Evolutionary conservation across 176 grass and related monocot species (phyloP), one percentile per base, ranked within the genome.

Genomic region (Carex parvula): DNA sequence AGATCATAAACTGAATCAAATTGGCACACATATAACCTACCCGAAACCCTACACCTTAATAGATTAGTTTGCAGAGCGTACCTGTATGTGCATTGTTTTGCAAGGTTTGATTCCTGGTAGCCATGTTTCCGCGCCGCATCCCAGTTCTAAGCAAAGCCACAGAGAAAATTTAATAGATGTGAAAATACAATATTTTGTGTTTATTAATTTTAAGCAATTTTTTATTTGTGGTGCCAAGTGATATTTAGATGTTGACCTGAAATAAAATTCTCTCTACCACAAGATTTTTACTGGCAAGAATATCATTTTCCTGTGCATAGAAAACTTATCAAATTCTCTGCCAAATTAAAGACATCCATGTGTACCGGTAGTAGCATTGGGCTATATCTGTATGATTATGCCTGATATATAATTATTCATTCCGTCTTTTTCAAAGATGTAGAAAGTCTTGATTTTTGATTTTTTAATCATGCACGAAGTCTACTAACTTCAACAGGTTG

Each of bases 81-180:
- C 84, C 90, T 63, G 84, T 97, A 83, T 1, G 20, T 58, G 77
- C 95, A 97, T 79, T 97, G 95, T n/a, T 72, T 44, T 7, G 89
- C 90, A 4, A 92, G 81, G 84, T 94, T 91, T 16, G 95, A 91
- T 81, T 85, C 37, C 84, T 71, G 76, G 89, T 90, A 94, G 1
- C 87, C 92, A 52, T n/a, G 84, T 4, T 68, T 68, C 18, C 0
- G 17, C 70, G 89, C 92, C 0, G 4, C 22, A 15, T 5, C 42
- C 94, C 94, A 97, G 84, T 97, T 64, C 84, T 90, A 20, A 66
- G 41, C 55, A 65, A 85, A 77, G 35, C 30, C 0, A 48, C 32
- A 35, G 39, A 41, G 20, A 50, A 30, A 29, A 18, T 79, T 41
- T 65, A 3, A 61, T 48, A 80, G 10, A 11, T 35, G 10, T 75